A percentile compares a stretch with the other conserved stretches of the same genome.
Evolutionary conservation across 495 filamentous ascomycete species (phyloP).

Genomic region (Parachaetomium inaequale): DNA sequence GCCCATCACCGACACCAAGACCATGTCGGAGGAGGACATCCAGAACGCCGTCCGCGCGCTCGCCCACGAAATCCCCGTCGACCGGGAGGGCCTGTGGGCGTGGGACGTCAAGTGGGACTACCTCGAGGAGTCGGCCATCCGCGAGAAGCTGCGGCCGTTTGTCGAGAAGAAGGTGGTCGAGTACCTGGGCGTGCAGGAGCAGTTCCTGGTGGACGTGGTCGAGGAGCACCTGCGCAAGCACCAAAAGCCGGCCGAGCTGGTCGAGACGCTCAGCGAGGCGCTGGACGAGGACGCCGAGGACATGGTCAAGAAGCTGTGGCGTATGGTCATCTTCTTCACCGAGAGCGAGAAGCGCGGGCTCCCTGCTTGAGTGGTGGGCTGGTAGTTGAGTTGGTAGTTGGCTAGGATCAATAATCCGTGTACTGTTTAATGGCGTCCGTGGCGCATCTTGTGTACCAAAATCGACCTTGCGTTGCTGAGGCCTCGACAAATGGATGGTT

Average conservation of each 20-base stretch:
- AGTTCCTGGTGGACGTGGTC: slow-evolving; percentile 90
- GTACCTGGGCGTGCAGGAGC: slow-evolving; percentile 92
- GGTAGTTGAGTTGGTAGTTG: neutral
- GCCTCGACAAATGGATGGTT: too few relatives aligned
- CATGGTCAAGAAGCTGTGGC: slow-evolving; percentile 94
- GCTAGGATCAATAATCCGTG: neutral
- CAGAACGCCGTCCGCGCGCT: slow-evolving; percentile 73
- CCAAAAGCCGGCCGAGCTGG: slow-evolving; percentile 71
- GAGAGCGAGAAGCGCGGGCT: slow-evolving; percentile 91
- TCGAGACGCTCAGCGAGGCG: slow-evolving; percentile 81
- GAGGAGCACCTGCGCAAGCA: slow-evolving; percentile 80
- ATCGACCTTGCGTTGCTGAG: neutral
- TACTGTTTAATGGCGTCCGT: neutral
- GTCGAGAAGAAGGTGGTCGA: slow-evolving; percentile 98
- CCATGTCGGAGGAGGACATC: slow-evolving; percentile 79
- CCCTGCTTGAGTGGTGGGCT: slow-evolving; percentile 49
- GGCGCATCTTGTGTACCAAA: neutral
- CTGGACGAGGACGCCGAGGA: slow-evolving; percentile 93
- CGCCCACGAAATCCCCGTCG: slow-evolving; percentile 83
- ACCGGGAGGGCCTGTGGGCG: slow-evolving; percentile 82
- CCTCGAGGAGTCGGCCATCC: slow-evolving; percentile 78
- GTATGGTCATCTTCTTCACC: slow-evolving; percentile 97
- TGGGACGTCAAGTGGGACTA: slow-evolving; percentile 94
- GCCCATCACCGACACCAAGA: slow-evolving; percentile 59
- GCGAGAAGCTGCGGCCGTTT: slow-evolving; percentile 86